These are phyloP conservation scores for Botrytis cinerea DNA, from an alignment of 2,329 filamentous ascomycete genomes.

Conservation along the genomic window DNA sequence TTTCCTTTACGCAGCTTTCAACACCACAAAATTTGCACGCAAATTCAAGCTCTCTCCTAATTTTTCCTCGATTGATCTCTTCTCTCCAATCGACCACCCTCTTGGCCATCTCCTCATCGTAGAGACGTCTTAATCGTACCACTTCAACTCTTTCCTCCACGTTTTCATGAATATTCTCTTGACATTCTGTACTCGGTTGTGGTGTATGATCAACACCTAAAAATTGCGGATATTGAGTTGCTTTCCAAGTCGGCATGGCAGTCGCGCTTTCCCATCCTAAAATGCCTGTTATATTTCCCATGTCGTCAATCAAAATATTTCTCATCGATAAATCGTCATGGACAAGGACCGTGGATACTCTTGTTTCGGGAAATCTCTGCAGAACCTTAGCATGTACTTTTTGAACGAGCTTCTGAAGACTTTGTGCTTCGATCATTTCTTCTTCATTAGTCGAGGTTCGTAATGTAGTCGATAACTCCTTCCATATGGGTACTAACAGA, in stretches of 20 bases:
- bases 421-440: constrained; percentile 1
- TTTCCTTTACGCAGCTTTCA: background rate
- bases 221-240: background rate
- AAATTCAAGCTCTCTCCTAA: constrained; percentile 3
- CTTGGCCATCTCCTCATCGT: background rate
- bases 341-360: background rate
- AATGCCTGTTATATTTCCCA: background rate
- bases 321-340: constrained; percentile 10
- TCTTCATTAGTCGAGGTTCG: background rate
- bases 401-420: background rate
- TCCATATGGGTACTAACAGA: background rate
- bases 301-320: constrained; percentile 3
- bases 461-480: background rate
- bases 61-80: background rate
- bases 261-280: background rate
- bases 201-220: background rate
- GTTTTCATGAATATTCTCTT: background rate
- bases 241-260: background rate
- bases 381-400: background rate
- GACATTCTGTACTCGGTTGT: background rate
- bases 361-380: background rate
- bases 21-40: constrained; percentile 11
- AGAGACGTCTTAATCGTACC: background rate
- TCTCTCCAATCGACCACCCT: background rate
- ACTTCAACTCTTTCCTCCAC: background rate